A percentile compares a stretch with the other conserved stretches of the same genome.
These are phyloP conservation scores for Blastobotrys mokoenaii DNA, from an alignment of 805 yeast species.

Conservation along the genomic window DNA sequence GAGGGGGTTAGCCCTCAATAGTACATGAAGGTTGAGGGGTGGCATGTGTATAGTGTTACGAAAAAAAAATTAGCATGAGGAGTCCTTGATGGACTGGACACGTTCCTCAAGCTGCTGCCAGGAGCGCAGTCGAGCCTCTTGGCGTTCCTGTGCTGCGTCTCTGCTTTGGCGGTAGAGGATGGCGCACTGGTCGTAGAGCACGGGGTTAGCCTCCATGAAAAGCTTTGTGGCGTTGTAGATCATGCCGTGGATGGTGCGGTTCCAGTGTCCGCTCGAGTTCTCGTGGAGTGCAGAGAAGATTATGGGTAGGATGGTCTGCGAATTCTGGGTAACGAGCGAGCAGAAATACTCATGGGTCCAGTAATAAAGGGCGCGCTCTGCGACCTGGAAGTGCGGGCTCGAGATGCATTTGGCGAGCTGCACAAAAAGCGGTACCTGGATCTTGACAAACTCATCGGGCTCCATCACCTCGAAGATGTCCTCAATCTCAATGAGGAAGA, in stretches of 20 bases:
- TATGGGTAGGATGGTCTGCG: conserved; percentile 87
- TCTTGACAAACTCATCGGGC: conserved; percentile 82
- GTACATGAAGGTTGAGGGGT: no score
- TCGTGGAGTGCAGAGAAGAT: conserved; percentile 86
- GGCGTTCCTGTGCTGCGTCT: conserved; percentile 59
- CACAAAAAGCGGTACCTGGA: conserved; percentile 87
- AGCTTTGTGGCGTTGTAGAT: conserved; percentile 86
- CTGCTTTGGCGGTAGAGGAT: conserved; percentile 71
- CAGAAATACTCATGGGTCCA: conserved; percentile 95
- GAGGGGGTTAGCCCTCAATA: no score
- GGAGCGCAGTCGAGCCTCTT: conserved; percentile 45
- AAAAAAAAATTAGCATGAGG: no score
- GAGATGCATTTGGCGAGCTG: conserved; percentile 91
- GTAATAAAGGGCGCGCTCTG: conserved; percentile 86
- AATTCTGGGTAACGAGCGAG: conserved; percentile 76
- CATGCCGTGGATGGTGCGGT: conserved; percentile 82
- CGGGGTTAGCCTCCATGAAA: conserved; percentile 88
- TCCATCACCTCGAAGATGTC: conserved; percentile 96
- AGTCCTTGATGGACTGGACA: conserved; percentile 25
- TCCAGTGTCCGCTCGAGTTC: conserved; percentile 79
- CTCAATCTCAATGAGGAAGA: conserved; percentile 93
- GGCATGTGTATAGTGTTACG: no score
- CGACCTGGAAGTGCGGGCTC: conserved; percentile 94
- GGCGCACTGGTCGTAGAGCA: conserved; percentile 88
- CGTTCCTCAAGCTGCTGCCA: conserved; percentile 55